Base-by-base conservation (phyloP, 2,329 filamentous ascomycete species). In the Nannizzia gypsea region DNA sequence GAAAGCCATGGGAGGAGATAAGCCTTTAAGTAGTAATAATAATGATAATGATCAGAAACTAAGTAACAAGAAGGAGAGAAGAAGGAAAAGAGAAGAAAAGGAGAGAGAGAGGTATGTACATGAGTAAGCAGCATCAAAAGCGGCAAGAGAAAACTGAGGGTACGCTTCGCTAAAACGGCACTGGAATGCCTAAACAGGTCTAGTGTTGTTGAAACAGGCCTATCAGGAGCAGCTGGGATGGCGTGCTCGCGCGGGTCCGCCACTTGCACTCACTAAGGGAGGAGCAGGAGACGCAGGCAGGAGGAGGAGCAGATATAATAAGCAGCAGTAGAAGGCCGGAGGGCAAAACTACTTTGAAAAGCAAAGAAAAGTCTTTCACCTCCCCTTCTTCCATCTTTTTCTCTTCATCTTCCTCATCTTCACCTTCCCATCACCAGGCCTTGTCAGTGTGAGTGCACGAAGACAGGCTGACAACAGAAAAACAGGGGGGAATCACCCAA, bases 131-230 rank as follows among this genome's bases (percentile, higher is more conserved):
- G 2, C 6, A 3, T 8, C 3, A 52, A 52, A 52, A 28, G 48
- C 48, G 48, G 48, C 48, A 52, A 26, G 48, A 15, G 26, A 52
- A 52, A 52, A 13, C 15, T 28, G 1, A 24, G 42, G 17, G 17
- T n/a, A 6, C 42, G 11, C 48, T n/a, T 31, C 48, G 48, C 48
- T 52, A 52, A 52, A 22, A 22, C 48, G 22, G 48, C 48, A 31
- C 22, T 20, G n/a, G 48, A 31, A 8, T 52, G 9, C 48, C 48
- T 28, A 31, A 52, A 28, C 11, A 52, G 22, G 48, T n/a, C 48
- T 52, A 52, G 48, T 31, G 48, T 46, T 31, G 22, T 52, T 52
- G 48, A 52, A 52, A 31, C 48, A n/a, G 48, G 48, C 48, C 48
- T 28, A 52, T 52, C 48, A 28, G 48, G 26, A n/a, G 22, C 13